A percentile compares a stretch with the other conserved stretches of the same genome.
phyloP scores from a whole-genome alignment of 2,329 filamentous ascomycete species.

The Colletotrichum falcatum region DNA sequence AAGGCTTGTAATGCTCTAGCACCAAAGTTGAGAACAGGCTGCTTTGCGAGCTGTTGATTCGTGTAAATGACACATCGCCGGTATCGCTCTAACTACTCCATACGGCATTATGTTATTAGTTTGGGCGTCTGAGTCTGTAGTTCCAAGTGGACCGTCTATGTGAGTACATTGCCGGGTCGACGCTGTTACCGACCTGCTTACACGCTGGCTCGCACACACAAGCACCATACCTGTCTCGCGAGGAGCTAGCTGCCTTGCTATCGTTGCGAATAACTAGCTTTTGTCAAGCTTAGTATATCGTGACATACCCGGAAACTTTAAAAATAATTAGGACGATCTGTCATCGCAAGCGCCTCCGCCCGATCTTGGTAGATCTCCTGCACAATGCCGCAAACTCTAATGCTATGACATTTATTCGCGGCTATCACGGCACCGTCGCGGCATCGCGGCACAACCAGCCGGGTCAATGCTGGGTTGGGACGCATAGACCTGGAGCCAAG shows the following conservation, averaged over 20 bases:
- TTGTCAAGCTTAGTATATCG: not conserved
- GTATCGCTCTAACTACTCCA: not conserved
- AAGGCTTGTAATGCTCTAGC: not conserved
- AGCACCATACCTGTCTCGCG: not conserved
- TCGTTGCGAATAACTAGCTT: not conserved
- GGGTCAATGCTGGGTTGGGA: slow-evolving; percentile 28
- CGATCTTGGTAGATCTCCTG: not conserved
- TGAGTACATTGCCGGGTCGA: not conserved
- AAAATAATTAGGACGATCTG: not conserved
- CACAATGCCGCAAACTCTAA: slow-evolving; percentile 17
- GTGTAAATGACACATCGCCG: too few relatives aligned
- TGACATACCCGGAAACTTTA: not conserved
- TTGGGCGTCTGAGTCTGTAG: not conserved
- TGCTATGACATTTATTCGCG: slow-evolving; percentile 16
- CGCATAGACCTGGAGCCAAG: slow-evolving; percentile 22
- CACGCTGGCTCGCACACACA: not conserved
- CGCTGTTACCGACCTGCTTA: not conserved
- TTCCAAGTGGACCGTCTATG: not conserved
- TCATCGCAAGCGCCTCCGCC: slow-evolving; percentile 5
- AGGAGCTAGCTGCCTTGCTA: too few relatives aligned
- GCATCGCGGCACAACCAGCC: slow-evolving; percentile 33
- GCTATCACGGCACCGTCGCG: slow-evolving; percentile 28
- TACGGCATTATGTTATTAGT: not conserved
- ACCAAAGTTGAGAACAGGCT: too few relatives aligned
- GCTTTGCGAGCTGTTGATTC: too few relatives aligned